Evolutionary conservation across 768 basidiomycete genomes (phyloP).

Genomic region (Amanita muscaria): DNA sequence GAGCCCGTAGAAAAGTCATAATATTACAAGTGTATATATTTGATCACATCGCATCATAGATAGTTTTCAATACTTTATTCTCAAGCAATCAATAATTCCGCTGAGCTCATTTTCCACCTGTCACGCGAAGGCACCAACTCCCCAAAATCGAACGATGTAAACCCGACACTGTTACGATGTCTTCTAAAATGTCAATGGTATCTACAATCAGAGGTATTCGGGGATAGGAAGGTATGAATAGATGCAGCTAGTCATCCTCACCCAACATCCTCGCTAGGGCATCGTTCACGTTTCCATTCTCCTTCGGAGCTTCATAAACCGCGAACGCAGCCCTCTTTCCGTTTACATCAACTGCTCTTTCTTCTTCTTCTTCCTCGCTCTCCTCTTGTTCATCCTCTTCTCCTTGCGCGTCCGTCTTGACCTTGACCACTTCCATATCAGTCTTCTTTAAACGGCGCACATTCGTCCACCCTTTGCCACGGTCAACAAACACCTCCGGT

Average conservation of each 20-base stretch:
- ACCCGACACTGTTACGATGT: too few species aligned
- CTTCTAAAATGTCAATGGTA: too few species aligned
- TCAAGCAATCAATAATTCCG: too few species aligned
- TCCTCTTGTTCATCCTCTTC: slow-evolving; percentile 12
- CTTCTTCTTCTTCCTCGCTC: slow-evolving; percentile 9
- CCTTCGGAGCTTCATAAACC: slow-evolving; percentile 61
- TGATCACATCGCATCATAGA: too few species aligned
- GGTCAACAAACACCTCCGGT: slow-evolving; percentile 60
- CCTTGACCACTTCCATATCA: not conserved
- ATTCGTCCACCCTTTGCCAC: slow-evolving; percentile 70
- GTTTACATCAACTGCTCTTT: slow-evolving; percentile 8
- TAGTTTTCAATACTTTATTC: too few species aligned
- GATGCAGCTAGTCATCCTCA: slow-evolving; percentile 25
- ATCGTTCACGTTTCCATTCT: slow-evolving; percentile 47
- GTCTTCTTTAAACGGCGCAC: slow-evolving; percentile 17
- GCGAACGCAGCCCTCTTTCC: slow-evolving; percentile 57
- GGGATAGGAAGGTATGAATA: too few species aligned
- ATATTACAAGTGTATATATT: too few species aligned
- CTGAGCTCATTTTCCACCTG: too few species aligned
- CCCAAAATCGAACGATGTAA: too few species aligned
- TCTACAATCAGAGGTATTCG: too few species aligned
- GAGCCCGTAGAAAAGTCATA: too few species aligned
- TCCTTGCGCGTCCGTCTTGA: slow-evolving; percentile 9
- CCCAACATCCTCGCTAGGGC: slow-evolving; percentile 63
- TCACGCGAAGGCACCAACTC: too few species aligned